These are phyloP conservation scores for Termitomyces sp. DNA, from an alignment of 768 basidiomycete species.

Conservation along the genomic window DNA sequence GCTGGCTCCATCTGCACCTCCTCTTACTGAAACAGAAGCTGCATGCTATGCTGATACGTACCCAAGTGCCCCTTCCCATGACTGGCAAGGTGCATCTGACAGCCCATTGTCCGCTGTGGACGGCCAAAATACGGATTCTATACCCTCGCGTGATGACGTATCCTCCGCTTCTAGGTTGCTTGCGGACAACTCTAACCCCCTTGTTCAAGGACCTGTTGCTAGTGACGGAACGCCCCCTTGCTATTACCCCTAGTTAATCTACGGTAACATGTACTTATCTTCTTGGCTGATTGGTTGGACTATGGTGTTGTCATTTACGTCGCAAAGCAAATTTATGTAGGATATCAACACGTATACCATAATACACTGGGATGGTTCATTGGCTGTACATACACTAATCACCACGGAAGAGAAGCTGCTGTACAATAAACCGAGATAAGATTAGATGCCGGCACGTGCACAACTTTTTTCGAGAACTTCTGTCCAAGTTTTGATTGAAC, in stretches of 20 bases:
- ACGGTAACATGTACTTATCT: conserved; percentile 2
- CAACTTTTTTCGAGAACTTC: conserved; percentile 1
- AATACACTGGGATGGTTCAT: neutral
- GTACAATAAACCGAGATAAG: conserved; percentile 1
- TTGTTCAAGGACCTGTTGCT: conserved; percentile 17
- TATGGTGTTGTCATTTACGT: conserved; percentile 7
- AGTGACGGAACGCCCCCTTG: conserved; percentile 18
- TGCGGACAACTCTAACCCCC: neutral
- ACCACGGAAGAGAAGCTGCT: neutral
- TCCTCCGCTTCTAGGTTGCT: neutral
- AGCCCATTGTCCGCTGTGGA: neutral
- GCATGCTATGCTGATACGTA: conserved; percentile 10
- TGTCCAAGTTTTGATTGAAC: neutral
- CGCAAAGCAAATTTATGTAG: neutral
- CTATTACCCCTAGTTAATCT: conserved; percentile 16
- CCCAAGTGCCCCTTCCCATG: conserved; percentile 9
- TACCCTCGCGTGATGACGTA: conserved; percentile 1
- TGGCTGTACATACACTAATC: neutral
- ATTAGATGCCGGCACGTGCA: conserved; percentile 13
- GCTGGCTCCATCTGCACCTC: conserved; percentile 44
- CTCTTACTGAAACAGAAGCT: conserved; percentile 13
- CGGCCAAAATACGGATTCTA: neutral
- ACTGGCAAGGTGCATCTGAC: neutral
- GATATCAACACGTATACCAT: conserved; percentile 4
- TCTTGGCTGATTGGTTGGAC: conserved; percentile 6